Evolutionary conservation across 768 basidiomycete genomes (phyloP), one percentile per base, ranked within the genome.

Genomic region (Daedalea quercina): DNA sequence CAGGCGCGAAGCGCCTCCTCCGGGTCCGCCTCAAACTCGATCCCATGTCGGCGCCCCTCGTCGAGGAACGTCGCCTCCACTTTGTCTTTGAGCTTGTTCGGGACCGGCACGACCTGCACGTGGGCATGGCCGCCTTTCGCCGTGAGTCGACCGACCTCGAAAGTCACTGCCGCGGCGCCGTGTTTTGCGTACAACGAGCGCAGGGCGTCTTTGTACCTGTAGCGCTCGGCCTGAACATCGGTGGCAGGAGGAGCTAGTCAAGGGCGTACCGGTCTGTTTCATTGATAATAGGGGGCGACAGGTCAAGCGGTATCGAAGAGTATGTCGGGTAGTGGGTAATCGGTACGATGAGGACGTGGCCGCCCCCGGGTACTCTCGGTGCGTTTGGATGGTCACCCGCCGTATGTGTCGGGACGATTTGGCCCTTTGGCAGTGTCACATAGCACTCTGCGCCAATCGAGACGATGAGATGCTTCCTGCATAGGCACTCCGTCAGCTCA

Each of bases 81-180:
- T 54, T 79, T 73, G 45, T 78, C 74, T 57, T 81, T 70, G 35
- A 90, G 66, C 40, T 74, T 73, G n/a, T 68, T 56, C 0, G 93
- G 91, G 6, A 94, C 67, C 23, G 94, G 90, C 1, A 91, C 79
- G 33, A 79, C 84, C 65, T 98, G 96, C 8, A 96, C 74, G 68
- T 98, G 95, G 13, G 93, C 94, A 63, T 99, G 96, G 0, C 94
- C 95, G 9, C 93, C 94, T 68, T 88, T 89, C 2, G 85, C 80
- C 52, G 80, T 80, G 41, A 93, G 67, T 8, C 94, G 79, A 12
- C 86, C 90, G 20, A 97, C 84, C 70, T 98, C 96, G 61, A 94
- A 97, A 35, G 82, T 75, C 24, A 98, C 85, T 20, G 87, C 75
- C 1, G 76, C 81, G 8, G 80, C 77, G 33, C 74, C 77, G 65